A percentile compares a stretch with the other conserved stretches of the same genome.
Conservation (phyloP, 441 rosid genomes). For the Geranium incanum region DNA sequence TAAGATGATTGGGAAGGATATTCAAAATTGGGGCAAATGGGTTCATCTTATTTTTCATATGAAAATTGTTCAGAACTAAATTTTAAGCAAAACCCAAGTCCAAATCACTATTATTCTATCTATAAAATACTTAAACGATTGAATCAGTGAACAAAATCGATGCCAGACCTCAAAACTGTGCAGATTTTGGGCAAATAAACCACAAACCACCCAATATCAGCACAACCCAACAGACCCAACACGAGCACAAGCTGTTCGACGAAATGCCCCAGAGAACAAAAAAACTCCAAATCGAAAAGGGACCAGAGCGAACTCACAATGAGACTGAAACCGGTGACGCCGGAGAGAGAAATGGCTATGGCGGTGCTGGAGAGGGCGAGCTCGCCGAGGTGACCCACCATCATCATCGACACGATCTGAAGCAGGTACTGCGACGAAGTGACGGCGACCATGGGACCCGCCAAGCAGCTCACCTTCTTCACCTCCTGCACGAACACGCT, state of each 20-base stretch:
- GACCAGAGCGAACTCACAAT: slow-evolving; percentile 23
- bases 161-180: background rate
- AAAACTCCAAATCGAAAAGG: background rate
- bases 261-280: background rate
- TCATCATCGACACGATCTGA: slow-evolving; percentile 41
- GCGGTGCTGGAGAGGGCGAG: slow-evolving; percentile 51
- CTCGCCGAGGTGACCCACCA: slow-evolving; percentile 59
- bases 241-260: background rate
- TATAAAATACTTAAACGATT: too few species aligned
- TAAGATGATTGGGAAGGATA: background rate
- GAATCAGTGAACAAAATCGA: background rate
- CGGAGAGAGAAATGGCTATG: slow-evolving; percentile 38
- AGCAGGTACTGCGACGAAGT: slow-evolving; percentile 35
- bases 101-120: too few species aligned
- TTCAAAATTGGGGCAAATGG: background rate
- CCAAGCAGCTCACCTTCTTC: slow-evolving; percentile 36
- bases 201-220: background rate
- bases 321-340: slow-evolving; percentile 48
- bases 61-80: background rate
- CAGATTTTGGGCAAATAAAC: background rate
- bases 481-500: slow-evolving; percentile 28
- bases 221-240: background rate
- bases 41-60: background rate
- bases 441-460: slow-evolving; percentile 57
- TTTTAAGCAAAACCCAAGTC: too few species aligned